Base-by-base conservation (phyloP, 2,329 filamentous ascomycete genomes). In the Cladosporium sphaerospermum region DNA sequence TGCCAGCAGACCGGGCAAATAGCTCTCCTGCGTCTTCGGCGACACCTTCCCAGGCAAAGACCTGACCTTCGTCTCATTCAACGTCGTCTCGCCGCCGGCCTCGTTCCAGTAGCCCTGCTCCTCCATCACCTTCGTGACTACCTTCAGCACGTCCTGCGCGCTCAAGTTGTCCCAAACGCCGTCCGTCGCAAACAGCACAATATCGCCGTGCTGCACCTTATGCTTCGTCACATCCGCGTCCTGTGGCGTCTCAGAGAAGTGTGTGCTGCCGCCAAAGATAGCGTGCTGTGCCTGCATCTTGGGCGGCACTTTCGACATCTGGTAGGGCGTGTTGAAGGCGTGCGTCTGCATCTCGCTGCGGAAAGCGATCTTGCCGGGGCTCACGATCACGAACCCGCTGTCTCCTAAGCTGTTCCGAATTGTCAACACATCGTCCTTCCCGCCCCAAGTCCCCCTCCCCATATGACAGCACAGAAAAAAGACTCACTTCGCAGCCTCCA, bases 91-190 rank as follows among this genome's bases (percentile, higher is more conserved):
- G 4, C 62, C 59, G n/a, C 63, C 64, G 11, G 58, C 43, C 43
- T 56, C 56, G 53, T 56, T 63, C 68, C 68, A 70, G 54, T 65
- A 67, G 13, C 67, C 67, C 2, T 60, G 55, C 50, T 78, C 74
- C 33, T 83, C 76, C 89, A 99, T 95, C 31, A 69, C 62, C 40
- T 62, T 62, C 32, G 65, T 92, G 23, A 92, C 84, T 49, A 95
- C 83, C 55, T 84, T 82, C 10, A 99, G 78, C 31, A 95, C 85
- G 60, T 99, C 90, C 65, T 95, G 88, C 63, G 90, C 87, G 65
- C 89, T 93, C 32, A 99, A 77, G 63, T 99, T 99, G 69, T 99
- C 93, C 80, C 93, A 93, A 4, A 97, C 86, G 3, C 93, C 93
- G 69, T 99, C 93, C 0, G 90, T 96, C 1, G 90, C 93, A 61